A percentile compares a stretch with the other conserved stretches of the same genome.
Conservation (phyloP, 1,284 basidiomycete genomes). For the Athelia psychrophila region DNA sequence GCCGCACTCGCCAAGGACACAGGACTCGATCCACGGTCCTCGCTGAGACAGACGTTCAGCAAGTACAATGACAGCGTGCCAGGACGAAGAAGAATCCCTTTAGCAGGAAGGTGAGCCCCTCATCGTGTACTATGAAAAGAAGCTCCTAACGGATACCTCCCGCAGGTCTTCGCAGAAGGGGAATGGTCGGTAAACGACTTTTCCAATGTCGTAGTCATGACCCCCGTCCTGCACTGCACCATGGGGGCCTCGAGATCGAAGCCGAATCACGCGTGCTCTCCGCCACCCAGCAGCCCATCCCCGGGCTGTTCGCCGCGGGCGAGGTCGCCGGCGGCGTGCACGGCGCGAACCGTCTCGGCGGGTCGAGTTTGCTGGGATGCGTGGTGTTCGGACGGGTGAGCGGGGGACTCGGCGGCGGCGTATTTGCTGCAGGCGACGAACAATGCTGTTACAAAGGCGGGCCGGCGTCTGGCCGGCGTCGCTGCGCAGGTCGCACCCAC, state of each 20-base stretch:
- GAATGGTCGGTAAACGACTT: constrained; percentile 65
- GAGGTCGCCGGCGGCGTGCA: constrained; percentile 90
- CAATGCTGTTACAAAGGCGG: constrained; percentile 2
- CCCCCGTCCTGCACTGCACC: constrained; percentile 82
- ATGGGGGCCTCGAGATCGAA: constrained; percentile 90
- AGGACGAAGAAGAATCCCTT: constrained; percentile 47
- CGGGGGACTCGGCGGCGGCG: constrained; percentile 31
- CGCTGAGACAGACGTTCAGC: constrained; percentile 74
- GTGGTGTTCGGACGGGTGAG: constrained; percentile 87
- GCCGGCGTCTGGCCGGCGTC: background rate
- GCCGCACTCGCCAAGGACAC: constrained; percentile 80
- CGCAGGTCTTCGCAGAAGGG: constrained; percentile 65
- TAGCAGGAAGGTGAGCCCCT: constrained; percentile 11
- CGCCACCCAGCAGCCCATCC: constrained; percentile 57
- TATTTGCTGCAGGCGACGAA: constrained; percentile 34
- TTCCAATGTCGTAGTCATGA: constrained; percentile 81
- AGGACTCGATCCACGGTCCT: constrained; percentile 56
- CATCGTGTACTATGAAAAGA: too few species aligned
- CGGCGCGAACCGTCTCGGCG: constrained; percentile 82
- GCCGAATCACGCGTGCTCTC: constrained; percentile 67
- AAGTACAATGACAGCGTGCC: constrained; percentile 66
- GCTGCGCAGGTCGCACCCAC: too few species aligned
- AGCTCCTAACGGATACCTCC: constrained; percentile 4
- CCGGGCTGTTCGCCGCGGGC: constrained; percentile 79
- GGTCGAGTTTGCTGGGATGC: constrained; percentile 73